Base-by-base conservation (phyloP, 495 filamentous ascomycete genomes). In the Hypoxylon crocopeplum region DNA sequence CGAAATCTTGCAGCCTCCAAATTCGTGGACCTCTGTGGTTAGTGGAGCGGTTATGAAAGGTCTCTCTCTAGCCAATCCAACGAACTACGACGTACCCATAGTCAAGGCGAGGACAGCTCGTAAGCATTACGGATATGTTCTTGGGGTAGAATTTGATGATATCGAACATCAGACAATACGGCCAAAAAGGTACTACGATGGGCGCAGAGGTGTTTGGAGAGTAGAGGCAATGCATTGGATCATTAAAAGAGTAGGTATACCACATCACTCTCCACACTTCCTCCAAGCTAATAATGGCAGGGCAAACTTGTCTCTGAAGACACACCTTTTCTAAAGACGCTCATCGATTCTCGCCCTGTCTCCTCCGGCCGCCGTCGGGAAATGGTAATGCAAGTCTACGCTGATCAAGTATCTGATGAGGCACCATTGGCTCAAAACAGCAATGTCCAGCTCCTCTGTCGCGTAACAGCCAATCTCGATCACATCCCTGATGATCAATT, bases 1-100 rank as follows among this genome's bases (percentile, higher is more conserved):
- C 8, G 72, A 79, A 33, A 74, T 88, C 16, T 75, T 88, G 66
- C 84, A 88, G 51, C 86, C 86, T 0, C 73, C 77, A 32, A 78
- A 88, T 69, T 80, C 83, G 49, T 88, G 82, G 79, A 76, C 70
- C 1, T 75, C 79, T 20, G 79, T 80, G 16, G 77, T 81, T 21
- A 65, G 67, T 12, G 70, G 63, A 20, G 64, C 70, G 62, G 76
- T 70, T 56, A 77, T 68, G 77, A 84, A 38, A 72, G 83, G 69
- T 44, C 73, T 68, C 59, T 77, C 58, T 7, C 64, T 48, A 27
- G 67, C 24, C 52, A 64, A 68, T 60, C 59, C 68, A 66, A 33
- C 73, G 64, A 50, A 73, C 68, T 48, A 78, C 64, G 36, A 41
- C 10, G 47, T 68, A 15, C 67, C 79, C 47, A 49, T 61, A 45